Evolutionary conservation across 257 asterid species (phyloP).

Genomic region (Gentiana straminea): DNA sequence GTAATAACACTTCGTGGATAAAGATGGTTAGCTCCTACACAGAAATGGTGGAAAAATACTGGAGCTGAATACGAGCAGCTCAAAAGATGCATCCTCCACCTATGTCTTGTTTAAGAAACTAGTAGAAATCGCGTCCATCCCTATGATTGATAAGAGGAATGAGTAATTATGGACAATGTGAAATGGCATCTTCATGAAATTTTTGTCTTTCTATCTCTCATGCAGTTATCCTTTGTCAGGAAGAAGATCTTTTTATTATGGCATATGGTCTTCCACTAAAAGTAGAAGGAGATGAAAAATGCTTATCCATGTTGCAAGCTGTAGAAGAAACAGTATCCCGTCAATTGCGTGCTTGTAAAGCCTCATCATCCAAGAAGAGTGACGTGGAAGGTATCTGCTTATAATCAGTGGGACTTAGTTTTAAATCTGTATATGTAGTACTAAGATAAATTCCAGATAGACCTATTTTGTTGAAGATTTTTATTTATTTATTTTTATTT

Average conservation of each 20-base stretch:
- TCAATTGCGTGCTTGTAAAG: slow-evolving; percentile 86
- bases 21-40: too few relatives aligned
- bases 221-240: slow-evolving; percentile 30
- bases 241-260: slow-evolving; percentile 91
- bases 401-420: slow-evolving; percentile 6
- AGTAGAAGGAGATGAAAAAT: slow-evolving; percentile 87
- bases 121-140: too few relatives aligned
- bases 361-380: slow-evolving; percentile 51
- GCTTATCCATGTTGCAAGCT: slow-evolving; percentile 81
- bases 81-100: too few relatives aligned
- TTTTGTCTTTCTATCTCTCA: background rate
- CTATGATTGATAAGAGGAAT: too few relatives aligned
- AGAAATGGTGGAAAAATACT: too few relatives aligned
- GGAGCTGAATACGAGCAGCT: too few relatives aligned
- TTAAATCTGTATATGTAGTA: background rate
- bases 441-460: slow-evolving; percentile 3
- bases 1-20: too few relatives aligned
- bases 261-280: slow-evolving; percentile 84
- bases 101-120: too few relatives aligned
- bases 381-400: slow-evolving; percentile 57
- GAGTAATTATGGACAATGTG: too few relatives aligned
- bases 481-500: background rate
- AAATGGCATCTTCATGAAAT: background rate
- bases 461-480: slow-evolving; percentile 10
- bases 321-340: slow-evolving; percentile 91